Conservation (phyloP, 192 early-diverging fungal genomes). For the Diversispora epigaea region DNA sequence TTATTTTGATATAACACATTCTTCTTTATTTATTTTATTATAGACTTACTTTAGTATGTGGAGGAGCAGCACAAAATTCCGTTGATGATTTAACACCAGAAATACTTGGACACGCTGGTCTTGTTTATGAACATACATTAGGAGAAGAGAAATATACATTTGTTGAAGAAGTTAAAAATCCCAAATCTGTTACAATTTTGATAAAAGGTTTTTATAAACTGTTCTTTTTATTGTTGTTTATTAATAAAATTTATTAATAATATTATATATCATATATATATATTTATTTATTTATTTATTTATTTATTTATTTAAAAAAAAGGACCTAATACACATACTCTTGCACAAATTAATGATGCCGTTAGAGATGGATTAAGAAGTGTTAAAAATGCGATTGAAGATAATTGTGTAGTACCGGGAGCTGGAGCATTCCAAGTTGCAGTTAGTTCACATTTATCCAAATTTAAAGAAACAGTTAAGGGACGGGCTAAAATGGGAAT, state of each 20-base stretch:
- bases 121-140: slow-evolving; percentile 93
- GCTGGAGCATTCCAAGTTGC: slow-evolving; percentile 97
- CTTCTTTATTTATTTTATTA: not conserved
- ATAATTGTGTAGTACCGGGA: slow-evolving; percentile 83
- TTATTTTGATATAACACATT: not conserved
- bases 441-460: slow-evolving; percentile 74
- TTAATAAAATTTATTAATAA: too few species aligned
- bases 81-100: slow-evolving; percentile 89
- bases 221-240: not conserved
- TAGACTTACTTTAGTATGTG: slow-evolving; percentile 86
- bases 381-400: slow-evolving; percentile 98
- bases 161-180: slow-evolving; percentile 92
- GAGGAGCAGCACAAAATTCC: slow-evolving; percentile 95
- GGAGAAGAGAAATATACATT: slow-evolving; percentile 99
- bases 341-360: slow-evolving; percentile 95
- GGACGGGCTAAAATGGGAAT: slow-evolving; percentile 96
- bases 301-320: not conserved
- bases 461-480: slow-evolving; percentile 87
- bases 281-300: too few species aligned
- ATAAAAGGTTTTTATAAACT: slow-evolving; percentile 71
- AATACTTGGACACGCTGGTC: slow-evolving; percentile 87
- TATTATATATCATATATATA: too few species aligned
- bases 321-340: slow-evolving; percentile 89
- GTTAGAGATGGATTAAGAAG: slow-evolving; percentile 97
- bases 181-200: slow-evolving; percentile 87